Evolutionary conservation across 495 filamentous ascomycete species (phyloP), one percentile per base, ranked within the genome.

Genomic region (Penicillium flavigenum): DNA sequence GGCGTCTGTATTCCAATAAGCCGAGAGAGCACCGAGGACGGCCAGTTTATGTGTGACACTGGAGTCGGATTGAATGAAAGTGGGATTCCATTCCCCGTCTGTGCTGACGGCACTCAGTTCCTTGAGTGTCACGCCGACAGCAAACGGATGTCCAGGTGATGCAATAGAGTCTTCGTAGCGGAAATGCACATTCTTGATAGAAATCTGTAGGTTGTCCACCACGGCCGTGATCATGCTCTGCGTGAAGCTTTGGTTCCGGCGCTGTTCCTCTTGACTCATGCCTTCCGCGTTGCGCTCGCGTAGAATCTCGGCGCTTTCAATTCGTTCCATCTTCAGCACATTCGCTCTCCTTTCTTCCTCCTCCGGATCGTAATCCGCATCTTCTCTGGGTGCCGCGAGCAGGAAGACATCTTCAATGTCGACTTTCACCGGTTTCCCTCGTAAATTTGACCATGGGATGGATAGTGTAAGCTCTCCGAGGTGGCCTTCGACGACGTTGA

Each of bases 1-100:
- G 9, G 91, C 83, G 74, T 98, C 92, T 9, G 94, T 98, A 68
- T 98, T 92, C 95, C 95, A 98, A 75, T 98, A 98, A 2, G 97
- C 83, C 2, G 94, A 90, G 48, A 98, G 74, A 10, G 91, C 89
- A 10, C 88, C 89, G 36, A 98, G 81, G 22, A 86, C 90, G 2
- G 92, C 94, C 24, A 98, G 76, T 71, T 98, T 98, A 73, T 98
- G 90, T 12, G 92, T 96, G 4, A 88, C 87, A 22, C 81, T 79
- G 12, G 84, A 83, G 0, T 90, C 87, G 49, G 91, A 88, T 67
- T 96, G 90, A 60, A 98, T 94, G 69, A 95, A 97, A 34, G 91
- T 93, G 20, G 92, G 95, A 38, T 87, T 85, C 94, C 94, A 98
- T 57, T 94, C 83, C 19, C 86, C 84, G 68, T 98, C 91, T 3